These are phyloP conservation scores for Castanea crenata DNA, from an alignment of 306 rosid species.

Conservation along the genomic window DNA sequence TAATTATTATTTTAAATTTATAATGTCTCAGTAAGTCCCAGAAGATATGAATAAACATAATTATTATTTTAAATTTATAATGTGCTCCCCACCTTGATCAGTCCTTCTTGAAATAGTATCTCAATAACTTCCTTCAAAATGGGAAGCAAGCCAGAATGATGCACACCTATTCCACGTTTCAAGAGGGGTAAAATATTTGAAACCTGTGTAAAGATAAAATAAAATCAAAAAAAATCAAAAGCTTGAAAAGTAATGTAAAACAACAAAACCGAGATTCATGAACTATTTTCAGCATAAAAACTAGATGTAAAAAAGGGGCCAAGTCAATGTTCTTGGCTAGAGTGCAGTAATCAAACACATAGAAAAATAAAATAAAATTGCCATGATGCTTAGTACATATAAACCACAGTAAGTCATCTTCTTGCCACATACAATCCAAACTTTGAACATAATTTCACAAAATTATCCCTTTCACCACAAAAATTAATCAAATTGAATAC, in stretches of 20 bases:
- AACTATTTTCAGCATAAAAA: background rate
- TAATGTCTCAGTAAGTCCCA: background rate
- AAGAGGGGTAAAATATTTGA: conserved; percentile 86
- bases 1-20: background rate
- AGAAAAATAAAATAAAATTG: background rate
- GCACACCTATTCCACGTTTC: conserved; percentile 97
- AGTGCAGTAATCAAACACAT: background rate
- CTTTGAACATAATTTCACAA: background rate
- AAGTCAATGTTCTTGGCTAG: no score
- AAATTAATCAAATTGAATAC: background rate
- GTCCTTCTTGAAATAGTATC: conserved; percentile 91
- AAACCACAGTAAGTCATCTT: background rate
- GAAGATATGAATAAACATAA: background rate
- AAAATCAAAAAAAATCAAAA: conserved; percentile 1
- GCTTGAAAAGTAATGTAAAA: conserved; percentile 5
- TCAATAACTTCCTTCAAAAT: conserved; percentile 96
- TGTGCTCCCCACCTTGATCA: conserved; percentile 72
- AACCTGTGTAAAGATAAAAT: conserved; percentile 43
- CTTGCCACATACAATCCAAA: background rate
- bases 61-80: conserved; percentile 1
- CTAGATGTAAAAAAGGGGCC: background rate
- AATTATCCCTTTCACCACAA: background rate
- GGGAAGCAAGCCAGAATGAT: conserved; percentile 98
- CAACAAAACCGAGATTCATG: background rate
- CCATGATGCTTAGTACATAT: background rate